Conservation (phyloP, 2,329 filamentous ascomycete genomes). For the Fusarium sp. region DNA sequence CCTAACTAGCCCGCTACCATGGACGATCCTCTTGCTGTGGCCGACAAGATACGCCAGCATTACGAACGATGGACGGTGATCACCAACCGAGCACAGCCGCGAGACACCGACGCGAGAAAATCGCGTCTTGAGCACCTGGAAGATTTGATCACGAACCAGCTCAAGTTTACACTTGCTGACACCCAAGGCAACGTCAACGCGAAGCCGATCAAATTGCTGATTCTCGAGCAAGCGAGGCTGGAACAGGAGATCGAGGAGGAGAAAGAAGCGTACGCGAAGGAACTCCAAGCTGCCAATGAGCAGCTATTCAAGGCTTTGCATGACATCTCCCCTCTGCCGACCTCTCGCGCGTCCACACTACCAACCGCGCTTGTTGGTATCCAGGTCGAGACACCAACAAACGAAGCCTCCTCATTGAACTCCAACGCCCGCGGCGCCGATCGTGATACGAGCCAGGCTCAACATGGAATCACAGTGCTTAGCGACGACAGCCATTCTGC, state of each 20-base stretch:
- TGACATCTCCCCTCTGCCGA: not conserved
- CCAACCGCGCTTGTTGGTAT: not conserved
- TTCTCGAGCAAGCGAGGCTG: not conserved
- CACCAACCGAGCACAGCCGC: not conserved
- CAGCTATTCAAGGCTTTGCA: not conserved
- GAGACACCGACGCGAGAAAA: not conserved
- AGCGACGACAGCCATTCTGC: not conserved
- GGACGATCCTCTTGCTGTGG: not conserved
- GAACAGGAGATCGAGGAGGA: not conserved
- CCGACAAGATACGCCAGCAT: not conserved
- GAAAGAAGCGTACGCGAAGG: not conserved
- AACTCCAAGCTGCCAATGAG: not conserved
- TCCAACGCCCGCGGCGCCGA: not conserved
- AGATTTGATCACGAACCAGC: not conserved
- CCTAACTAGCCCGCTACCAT: not conserved
- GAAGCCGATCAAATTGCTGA: not conserved
- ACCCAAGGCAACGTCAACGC: slow-evolving; percentile 1
- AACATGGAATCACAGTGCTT: not conserved
- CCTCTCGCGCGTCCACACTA: not conserved
- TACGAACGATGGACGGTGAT: not conserved
- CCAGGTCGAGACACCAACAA: not conserved
- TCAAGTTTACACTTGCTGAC: not conserved
- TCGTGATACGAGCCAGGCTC: too few relatives aligned
- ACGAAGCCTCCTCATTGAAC: not conserved
- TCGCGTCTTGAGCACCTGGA: not conserved